A percentile compares a stretch with the other conserved stretches of the same genome.
Conservation (phyloP, 2,329 filamentous ascomycete genomes). For the Ceratocystis destructans region DNA sequence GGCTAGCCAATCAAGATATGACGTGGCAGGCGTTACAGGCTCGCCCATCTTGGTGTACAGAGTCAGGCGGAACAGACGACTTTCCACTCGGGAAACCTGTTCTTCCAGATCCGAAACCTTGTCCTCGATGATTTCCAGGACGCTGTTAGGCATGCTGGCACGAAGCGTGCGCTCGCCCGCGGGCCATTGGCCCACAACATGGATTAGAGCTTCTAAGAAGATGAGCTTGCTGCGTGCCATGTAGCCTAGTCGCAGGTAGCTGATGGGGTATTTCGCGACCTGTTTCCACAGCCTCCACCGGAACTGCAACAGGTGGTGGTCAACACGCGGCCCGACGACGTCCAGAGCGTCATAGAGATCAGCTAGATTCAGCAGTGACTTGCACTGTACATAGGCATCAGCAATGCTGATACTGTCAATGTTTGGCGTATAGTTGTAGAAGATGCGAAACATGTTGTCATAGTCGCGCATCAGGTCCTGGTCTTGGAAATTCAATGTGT, state of each 20-base stretch:
- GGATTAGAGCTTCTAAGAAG: conserved; percentile 76
- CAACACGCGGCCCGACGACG: conserved; percentile 77
- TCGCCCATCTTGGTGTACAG: conserved; percentile 70
- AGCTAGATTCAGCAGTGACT: conserved; percentile 73
- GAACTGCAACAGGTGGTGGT: conserved; percentile 88
- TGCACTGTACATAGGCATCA: conserved; percentile 86
- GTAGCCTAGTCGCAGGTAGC: conserved; percentile 80
- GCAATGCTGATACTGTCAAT: conserved; percentile 82
- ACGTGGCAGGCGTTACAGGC: conserved; percentile 62
- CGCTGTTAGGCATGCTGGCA: conserved; percentile 54
- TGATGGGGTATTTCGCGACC: conserved; percentile 89
- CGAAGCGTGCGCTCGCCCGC: conserved; percentile 63
- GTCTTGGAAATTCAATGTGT: conserved; percentile 43
- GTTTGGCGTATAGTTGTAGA: conserved; percentile 80
- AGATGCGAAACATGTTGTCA: conserved; percentile 87
- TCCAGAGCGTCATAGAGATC: conserved; percentile 86
- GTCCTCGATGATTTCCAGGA: conserved; percentile 84
- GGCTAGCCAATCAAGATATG: conserved; percentile 80
- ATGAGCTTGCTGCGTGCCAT: conserved; percentile 71
- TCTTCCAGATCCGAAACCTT: conserved; percentile 89
- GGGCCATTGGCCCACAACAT: conserved; percentile 92
- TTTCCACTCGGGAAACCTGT: conserved; percentile 63
- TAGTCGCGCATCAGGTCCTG: conserved; percentile 79
- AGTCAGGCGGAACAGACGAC: conserved; percentile 65
- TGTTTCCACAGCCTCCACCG: conserved; percentile 87